These are phyloP conservation scores for Raphidocelis subcapitata DNA, from an alignment of 139 green algal species.

Conservation along the genomic window DNA sequence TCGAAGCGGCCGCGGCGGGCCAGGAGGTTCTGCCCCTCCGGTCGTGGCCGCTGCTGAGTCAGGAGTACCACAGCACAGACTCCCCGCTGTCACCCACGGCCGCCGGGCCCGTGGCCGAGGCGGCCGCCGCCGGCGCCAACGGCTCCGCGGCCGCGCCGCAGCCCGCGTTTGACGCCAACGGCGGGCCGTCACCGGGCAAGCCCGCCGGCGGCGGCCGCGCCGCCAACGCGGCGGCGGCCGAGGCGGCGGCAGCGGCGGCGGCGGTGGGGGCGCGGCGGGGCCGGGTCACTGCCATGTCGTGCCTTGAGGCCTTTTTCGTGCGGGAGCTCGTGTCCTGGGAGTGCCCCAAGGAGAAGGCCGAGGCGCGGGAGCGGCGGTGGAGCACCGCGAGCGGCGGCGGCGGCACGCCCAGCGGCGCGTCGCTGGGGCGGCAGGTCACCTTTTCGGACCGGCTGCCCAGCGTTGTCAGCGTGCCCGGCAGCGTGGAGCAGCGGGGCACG, in stretches of 20 bases:
- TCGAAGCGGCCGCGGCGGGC: no score
- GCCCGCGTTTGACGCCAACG: neutral
- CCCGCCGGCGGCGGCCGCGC: no score
- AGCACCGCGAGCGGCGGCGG: neutral
- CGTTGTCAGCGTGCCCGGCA: conserved; percentile 52
- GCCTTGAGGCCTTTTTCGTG: conserved; percentile 54
- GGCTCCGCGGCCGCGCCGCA: neutral
- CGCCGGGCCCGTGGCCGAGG: no score
- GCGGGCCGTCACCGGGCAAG: no score
- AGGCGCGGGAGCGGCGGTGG: conserved; percentile 2
- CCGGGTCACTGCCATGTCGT: neutral
- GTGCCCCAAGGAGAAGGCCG: conserved; percentile 43
- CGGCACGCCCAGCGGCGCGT: no score
- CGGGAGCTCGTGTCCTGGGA: conserved; percentile 48
- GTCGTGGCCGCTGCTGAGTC: no score
- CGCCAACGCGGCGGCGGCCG: neutral
- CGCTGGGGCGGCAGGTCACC: neutral
- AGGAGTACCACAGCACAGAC: no score
- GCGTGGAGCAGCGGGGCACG: conserved; percentile 55
- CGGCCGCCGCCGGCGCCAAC: conserved; percentile 6
- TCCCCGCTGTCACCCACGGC: no score
- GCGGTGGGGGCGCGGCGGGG: neutral
- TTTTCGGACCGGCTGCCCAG: no score
- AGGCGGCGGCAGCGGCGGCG: neutral
- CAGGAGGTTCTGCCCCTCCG: no score